Evolutionary conservation across 768 basidiomycete genomes (phyloP).

Genomic region (Panellus pusillus): DNA sequence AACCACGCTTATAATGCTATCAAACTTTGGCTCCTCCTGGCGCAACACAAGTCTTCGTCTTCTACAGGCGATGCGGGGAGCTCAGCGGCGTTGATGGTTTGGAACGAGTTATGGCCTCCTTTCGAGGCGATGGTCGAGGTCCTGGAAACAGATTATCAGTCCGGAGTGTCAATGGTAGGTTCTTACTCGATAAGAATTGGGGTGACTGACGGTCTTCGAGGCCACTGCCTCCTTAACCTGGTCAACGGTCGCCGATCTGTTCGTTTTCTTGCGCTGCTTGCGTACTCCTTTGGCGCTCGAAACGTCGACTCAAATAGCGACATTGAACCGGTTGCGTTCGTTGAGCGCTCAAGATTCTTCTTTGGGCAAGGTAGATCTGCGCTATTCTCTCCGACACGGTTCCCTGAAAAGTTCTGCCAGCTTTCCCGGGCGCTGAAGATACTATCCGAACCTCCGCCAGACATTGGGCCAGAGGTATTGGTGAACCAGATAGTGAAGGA

Average conservation of each 20-base stretch:
- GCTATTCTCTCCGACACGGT: neutral
- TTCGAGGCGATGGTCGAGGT: conserved; percentile 55
- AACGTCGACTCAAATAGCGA: conserved; percentile 47
- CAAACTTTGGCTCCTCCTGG: conserved; percentile 70
- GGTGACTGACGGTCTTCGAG: conserved; percentile 32
- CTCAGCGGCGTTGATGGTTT: conserved; percentile 44
- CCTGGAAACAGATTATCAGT: conserved; percentile 48
- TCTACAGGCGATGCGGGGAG: conserved; percentile 29
- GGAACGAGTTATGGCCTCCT: conserved; percentile 79
- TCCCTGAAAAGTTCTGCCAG: conserved; percentile 32
- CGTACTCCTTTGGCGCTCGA: conserved; percentile 56
- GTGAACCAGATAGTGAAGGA: conserved; percentile 63
- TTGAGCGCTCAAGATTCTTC: conserved; percentile 49
- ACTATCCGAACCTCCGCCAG: conserved; percentile 52
- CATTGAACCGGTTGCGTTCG: conserved; percentile 50
- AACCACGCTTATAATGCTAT: conserved; percentile 69
- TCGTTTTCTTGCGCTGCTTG: conserved; percentile 60
- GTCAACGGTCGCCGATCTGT: conserved; percentile 64
- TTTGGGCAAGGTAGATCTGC: conserved; percentile 46
- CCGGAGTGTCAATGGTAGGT: conserved; percentile 42
- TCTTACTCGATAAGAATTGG: neutral
- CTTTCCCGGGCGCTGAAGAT: conserved; percentile 52
- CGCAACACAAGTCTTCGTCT: conserved; percentile 34
- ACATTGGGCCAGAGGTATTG: conserved; percentile 44
- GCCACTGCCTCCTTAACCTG: conserved; percentile 53